Evolutionary conservation across 192 early-diverging fungal species (phyloP).

Genomic region (Backusella morwellensis): DNA sequence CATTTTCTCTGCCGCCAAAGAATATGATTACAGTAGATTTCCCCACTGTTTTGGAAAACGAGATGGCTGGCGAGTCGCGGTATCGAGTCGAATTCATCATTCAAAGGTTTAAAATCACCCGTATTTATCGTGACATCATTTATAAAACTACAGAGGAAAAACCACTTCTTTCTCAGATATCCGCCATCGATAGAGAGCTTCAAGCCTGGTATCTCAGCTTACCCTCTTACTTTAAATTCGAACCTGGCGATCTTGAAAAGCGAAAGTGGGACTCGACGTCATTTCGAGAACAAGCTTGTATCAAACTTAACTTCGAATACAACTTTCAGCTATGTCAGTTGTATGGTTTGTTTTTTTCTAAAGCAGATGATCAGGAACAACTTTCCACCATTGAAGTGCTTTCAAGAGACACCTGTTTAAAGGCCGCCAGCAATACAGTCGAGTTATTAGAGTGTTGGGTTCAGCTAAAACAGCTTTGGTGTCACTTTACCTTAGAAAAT

Average conservation of each 20-base stretch:
- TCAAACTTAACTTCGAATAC: constrained; percentile 39
- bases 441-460: constrained; percentile 32
- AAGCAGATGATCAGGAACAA: constrained; percentile 6
- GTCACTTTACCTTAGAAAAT: constrained; percentile 37
- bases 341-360: constrained; percentile 28
- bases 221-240: constrained; percentile 30
- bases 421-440: constrained; percentile 24
- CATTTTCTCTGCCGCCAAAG: constrained; percentile 24
- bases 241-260: not conserved
- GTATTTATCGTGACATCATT: constrained; percentile 33
- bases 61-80: constrained; percentile 21
- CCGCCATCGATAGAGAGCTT: constrained; percentile 24
- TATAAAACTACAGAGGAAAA: constrained; percentile 19
- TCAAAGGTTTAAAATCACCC: constrained; percentile 29
- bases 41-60: constrained; percentile 15
- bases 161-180: constrained; percentile 22
- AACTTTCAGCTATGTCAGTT: constrained; percentile 36
- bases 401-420: constrained; percentile 21
- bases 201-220: constrained; percentile 27
- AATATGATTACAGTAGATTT: constrained; percentile 11
- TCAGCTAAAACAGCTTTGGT: constrained; percentile 31
- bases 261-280: constrained; percentile 22
- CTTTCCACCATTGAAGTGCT: constrained; percentile 20
- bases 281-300: constrained; percentile 37
- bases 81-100: constrained; percentile 37